Base-by-base conservation (phyloP, 352 stramenopile genomes). In the Globisporangium canariense region DNA sequence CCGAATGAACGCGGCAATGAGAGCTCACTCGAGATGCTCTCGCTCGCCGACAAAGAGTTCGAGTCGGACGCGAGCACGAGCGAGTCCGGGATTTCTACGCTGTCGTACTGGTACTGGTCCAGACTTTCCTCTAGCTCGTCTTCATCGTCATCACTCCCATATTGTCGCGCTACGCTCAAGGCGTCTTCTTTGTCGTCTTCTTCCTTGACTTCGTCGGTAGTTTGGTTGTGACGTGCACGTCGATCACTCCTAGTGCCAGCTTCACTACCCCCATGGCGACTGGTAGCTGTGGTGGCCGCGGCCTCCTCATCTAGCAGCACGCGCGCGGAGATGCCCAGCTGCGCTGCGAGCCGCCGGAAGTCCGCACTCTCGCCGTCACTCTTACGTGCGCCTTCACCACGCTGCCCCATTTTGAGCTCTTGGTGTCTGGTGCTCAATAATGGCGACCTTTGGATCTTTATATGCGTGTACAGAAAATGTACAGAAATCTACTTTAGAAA, bases 1-100 rank as follows among this genome's bases (percentile, higher is more conserved):
- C 82, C 82, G 62, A 91, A 88, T 14, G 83, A 91, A 14, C 74
- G 78, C 30, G 83, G 81, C 46, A 91, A 65, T 47, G 81, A 91
- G 50, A 91, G 69, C 18, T 91, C 83, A 60, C 83, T 91, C 32
- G 81, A 91, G 41, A 83, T 62, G 16, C 79, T 85, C 70, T 91
- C 82, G 63, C 74, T 89, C 4, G 80, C 82, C 38, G 74, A 81
- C 53, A 54, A 40, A 50, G 69, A 68, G 41, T 79, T 72, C 6
- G 81, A 90, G 65, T 83, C 74, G 1, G 73, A 79, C 40, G 70
- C 65, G 9, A 78, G 30, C 28, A 64, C 73, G 43, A 81, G 58
- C 50, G 71, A 79, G 16, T 63, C 62, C 16, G 54, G 54, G 20
- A 63, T 55, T n/a, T 68, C 55, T 1, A 41, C 11, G n/a, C 49